Percentiles rank a stretch among this genome's conserved stretches.
Evolutionary conservation across 805 yeast genomes (phyloP).

Genomic region (Allodekkera sacchari): DNA sequence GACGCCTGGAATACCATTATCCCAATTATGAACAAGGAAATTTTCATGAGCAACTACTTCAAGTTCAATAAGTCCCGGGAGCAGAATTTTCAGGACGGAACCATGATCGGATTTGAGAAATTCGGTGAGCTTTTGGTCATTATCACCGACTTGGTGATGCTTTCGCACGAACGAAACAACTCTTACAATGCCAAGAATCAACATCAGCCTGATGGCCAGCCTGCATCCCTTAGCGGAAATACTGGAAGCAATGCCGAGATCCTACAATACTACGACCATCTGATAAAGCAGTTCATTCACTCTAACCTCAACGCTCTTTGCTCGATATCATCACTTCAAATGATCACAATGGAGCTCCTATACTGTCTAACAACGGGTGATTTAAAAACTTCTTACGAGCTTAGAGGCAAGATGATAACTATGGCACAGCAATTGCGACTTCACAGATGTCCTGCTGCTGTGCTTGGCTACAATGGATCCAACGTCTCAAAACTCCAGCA

Average conservation of each 20-base stretch:
- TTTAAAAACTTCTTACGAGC: conserved; percentile 61
- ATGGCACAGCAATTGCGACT: conserved; percentile 82
- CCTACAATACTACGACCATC: conserved; percentile 45
- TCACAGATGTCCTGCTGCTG: conserved; percentile 83
- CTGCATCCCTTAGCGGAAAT: conserved; percentile 8
- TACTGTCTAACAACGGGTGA: conserved; percentile 71
- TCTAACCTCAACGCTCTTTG: conserved; percentile 54
- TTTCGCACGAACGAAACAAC: conserved; percentile 27
- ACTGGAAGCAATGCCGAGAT: conserved; percentile 24
- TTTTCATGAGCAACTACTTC: conserved; percentile 56
- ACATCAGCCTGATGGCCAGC: conserved; percentile 4
- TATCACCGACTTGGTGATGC: conserved; percentile 42
- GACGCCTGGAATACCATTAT: conserved; percentile 68
- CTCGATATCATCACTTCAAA: conserved; percentile 62
- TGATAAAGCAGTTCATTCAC: conserved; percentile 54
- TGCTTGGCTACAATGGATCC: conserved; percentile 56
- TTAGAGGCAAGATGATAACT: conserved; percentile 66
- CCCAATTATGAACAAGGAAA: conserved; percentile 62
- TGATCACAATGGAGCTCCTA: conserved; percentile 57
- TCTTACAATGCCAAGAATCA: conserved; percentile 4
- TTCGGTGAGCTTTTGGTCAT: conserved; percentile 48
- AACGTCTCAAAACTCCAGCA: conserved; percentile 62
- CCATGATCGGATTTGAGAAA: conserved; percentile 38
- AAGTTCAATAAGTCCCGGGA: conserved; percentile 40
- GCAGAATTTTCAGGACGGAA: conserved; percentile 30